Conservation (phyloP, 495 filamentous ascomycete genomes). For the Xylaria telfairii region DNA sequence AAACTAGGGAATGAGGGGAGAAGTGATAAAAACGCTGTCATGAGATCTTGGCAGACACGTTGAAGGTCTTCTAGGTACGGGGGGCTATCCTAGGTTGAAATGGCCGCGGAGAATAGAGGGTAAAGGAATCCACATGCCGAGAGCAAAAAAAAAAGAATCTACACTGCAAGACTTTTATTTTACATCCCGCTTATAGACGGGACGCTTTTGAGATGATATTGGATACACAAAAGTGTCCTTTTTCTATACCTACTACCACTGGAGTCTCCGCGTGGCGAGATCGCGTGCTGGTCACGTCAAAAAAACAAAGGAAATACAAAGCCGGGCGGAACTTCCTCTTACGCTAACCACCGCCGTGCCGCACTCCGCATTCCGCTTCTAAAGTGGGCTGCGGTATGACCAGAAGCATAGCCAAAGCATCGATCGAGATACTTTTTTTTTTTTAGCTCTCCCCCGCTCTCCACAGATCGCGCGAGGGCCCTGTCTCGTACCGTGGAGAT, state of each 20-base stretch:
- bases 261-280: neutral
- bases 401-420: neutral
- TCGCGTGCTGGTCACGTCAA: neutral
- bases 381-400: neutral
- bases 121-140: too few relatives aligned
- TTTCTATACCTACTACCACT: too few relatives aligned
- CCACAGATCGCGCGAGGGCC: neutral
- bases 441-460: constrained; percentile 8
- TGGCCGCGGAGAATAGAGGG: too few relatives aligned
- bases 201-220: neutral
- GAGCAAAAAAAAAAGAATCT: too few relatives aligned
- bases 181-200: neutral
- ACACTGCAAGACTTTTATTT: too few relatives aligned
- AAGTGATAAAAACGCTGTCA: too few relatives aligned
- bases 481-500: neutral
- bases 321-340: constrained; percentile 18
- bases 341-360: neutral
- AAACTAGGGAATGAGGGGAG: too few relatives aligned
- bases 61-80: too few relatives aligned
- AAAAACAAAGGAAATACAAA: neutral
- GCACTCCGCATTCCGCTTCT: neutral
- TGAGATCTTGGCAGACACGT: too few relatives aligned
- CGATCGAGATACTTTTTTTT: neutral
- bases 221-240: neutral
- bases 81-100: too few relatives aligned